Percentiles rank a stretch among this genome's conserved stretches.
These are phyloP conservation scores for Allantophomopsis lycopodina DNA, from an alignment of 2,329 filamentous ascomycete genomes.

Conservation along the genomic window DNA sequence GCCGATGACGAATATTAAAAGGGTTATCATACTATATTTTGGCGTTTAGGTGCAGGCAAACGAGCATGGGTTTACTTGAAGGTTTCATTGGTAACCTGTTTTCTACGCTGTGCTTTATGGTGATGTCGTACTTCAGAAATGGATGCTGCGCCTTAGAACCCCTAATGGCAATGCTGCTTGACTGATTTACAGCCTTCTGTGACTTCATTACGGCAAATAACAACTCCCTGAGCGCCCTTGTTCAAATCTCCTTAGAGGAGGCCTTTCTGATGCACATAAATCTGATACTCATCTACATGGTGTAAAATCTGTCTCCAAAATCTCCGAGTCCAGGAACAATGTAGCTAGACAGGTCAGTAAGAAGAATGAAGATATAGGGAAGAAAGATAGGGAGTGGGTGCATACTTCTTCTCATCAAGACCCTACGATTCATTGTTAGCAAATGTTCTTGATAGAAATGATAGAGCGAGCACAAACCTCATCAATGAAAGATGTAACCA, in stretches of 20 bases:
- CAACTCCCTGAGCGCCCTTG: no score
- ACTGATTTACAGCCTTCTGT: no score
- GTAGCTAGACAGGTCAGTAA: constrained; percentile 46
- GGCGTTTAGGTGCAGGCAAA: constrained; percentile 2
- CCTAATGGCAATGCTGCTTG: no score
- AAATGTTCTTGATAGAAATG: not conserved
- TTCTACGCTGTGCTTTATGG: no score
- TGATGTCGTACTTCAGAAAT: no score
- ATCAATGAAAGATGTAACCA: constrained; percentile 94
- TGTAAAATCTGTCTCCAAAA: constrained; percentile 94
- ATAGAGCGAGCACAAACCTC: constrained; percentile 31
- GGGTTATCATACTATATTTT: not conserved
- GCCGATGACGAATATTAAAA: constrained; percentile 41
- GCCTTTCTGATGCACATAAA: no score
- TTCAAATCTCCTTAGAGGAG: no score
- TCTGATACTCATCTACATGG: constrained; percentile 40
- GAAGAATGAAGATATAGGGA: not conserved
- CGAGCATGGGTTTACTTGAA: not conserved
- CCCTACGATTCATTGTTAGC: constrained; percentile 33
- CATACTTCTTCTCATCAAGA: constrained; percentile 94
- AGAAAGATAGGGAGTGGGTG: constrained; percentile 6
- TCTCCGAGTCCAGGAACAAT: constrained; percentile 90
- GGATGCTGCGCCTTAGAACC: not conserved
- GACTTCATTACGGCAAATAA: not conserved
- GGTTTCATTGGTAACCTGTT: no score